Evolutionary conservation across 345 rosid genomes (phyloP).

Genomic region (Cochlearia excelsa): DNA sequence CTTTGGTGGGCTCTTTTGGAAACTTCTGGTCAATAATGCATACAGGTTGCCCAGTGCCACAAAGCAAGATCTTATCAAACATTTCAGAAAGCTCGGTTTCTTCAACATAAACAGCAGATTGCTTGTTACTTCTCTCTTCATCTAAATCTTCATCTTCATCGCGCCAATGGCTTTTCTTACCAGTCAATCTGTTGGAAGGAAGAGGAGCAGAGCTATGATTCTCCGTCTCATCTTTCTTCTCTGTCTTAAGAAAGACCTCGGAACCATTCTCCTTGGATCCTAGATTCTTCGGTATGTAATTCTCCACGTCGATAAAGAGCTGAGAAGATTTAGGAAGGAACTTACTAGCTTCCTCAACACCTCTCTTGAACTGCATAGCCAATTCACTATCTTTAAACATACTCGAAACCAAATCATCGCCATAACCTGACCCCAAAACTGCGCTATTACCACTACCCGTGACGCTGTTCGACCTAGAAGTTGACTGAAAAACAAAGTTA

Average conservation of each 20-base stretch:
- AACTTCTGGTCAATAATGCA: constrained; percentile 25
- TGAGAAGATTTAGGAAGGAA: constrained; percentile 58
- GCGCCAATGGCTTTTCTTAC: constrained; percentile 53
- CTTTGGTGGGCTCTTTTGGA: constrained; percentile 23
- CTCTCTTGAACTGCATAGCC: constrained; percentile 62
- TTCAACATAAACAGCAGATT: constrained; percentile 43
- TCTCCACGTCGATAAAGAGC: constrained; percentile 47
- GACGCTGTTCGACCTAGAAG: constrained; percentile 33
- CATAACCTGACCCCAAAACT: constrained; percentile 22
- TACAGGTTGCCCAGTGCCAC: constrained; percentile 8
- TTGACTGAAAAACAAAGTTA: constrained; percentile 53
- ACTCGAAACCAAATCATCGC: constrained; percentile 34
- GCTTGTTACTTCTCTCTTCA: constrained; percentile 59
- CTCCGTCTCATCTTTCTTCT: constrained; percentile 36
- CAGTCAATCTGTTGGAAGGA: constrained; percentile 38
- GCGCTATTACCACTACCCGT: constrained; percentile 31
- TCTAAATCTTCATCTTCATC: constrained; percentile 42
- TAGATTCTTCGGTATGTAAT: background rate
- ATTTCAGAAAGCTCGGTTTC: constrained; percentile 56
- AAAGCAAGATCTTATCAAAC: constrained; percentile 60
- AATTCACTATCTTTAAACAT: constrained; percentile 39
- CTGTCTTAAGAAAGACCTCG: constrained; percentile 31
- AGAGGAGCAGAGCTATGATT: constrained; percentile 16
- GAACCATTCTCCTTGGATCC: constrained; percentile 17
- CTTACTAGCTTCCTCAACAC: constrained; percentile 72